These are phyloP conservation scores for Hymenoscyphus infarciens DNA, from an alignment of 2,329 filamentous ascomycete genomes.

Conservation along the genomic window DNA sequence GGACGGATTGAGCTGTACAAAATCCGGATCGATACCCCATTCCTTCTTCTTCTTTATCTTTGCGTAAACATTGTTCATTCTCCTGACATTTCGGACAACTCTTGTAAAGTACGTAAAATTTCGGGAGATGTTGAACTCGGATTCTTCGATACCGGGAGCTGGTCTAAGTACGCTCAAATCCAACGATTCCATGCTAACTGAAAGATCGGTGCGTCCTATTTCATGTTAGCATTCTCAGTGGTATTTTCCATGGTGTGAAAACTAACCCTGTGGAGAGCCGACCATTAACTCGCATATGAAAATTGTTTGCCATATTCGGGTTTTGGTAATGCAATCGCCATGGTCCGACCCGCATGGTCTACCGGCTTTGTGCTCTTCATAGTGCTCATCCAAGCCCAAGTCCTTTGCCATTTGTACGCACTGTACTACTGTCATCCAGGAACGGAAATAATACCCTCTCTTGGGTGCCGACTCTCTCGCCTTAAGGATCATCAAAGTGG, in stretches of 20 bases:
- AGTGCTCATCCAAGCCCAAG: conserved; percentile 83
- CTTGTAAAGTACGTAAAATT: conserved; percentile 81
- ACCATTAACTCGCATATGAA: conserved; percentile 89
- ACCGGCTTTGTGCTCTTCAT: conserved; percentile 70
- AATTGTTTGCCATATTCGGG: conserved; percentile 83
- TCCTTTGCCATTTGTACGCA: conserved; percentile 93
- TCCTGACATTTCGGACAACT: conserved; percentile 72
- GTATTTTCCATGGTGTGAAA: background rate
- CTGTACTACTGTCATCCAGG: conserved; percentile 93
- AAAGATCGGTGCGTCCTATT: conserved; percentile 71
- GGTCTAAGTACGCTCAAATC: conserved; percentile 67
- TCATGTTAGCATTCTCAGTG: conserved; percentile 18
- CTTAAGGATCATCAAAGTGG: conserved; percentile 81
- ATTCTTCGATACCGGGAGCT: conserved; percentile 64
- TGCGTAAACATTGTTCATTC: conserved; percentile 71
- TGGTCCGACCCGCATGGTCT: conserved; percentile 64
- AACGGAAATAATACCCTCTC: conserved; percentile 92
- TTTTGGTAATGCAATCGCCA: conserved; percentile 79
- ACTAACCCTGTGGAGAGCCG: conserved; percentile 80
- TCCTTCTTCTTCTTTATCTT: conserved; percentile 73
- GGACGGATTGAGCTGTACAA: conserved; percentile 74
- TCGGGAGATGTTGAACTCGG: conserved; percentile 73
- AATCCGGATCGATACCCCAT: conserved; percentile 82
- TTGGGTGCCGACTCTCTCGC: conserved; percentile 89
- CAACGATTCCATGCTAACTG: conserved; percentile 70